Evolutionary conservation across 305 asterid species (phyloP), one percentile per base, ranked within the genome.

Genomic region (Solanum hybrid): DNA sequence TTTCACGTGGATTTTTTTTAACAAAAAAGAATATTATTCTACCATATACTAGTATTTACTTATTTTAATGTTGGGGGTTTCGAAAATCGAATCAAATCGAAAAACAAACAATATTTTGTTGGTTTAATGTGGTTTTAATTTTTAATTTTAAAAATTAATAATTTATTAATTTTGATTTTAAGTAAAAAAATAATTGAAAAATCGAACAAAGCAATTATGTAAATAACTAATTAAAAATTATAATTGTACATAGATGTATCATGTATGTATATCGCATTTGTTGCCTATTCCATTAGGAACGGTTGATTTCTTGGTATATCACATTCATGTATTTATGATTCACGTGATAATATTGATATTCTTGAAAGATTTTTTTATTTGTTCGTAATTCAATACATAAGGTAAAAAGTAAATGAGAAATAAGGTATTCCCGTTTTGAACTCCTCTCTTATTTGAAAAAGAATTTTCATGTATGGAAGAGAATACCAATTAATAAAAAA

Each of bases 391-490:
- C 1, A 68, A 1, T 10, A 4, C 0, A 70, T 70, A 10, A 4
- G 0, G 2, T 70, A 24, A 70, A 10, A n/a, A 24, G 13, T n/a
- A 2, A 70, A 10, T 0, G 0, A 70, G 15, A 70, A 70, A 70
- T 24, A 11, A 0, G 76, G 0, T 70, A 0, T 10, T 4, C 0
- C 7, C 6, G 14, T n/a, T 1, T 24, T n/a, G 15, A 2, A 4
- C 1, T 11, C 12, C 2, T 10, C 15, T 4, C 1, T 24, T 0
- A 68, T 51, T 24, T 70, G 1, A 24, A 70, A 68, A 70, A 24
- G 7, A 10, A 4, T 24, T 5, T 0, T 24, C 6, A 4, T 0
- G 29, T 68, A 9, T 4, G 0, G 13, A 22, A 22, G 14, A n/a
- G 29, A 68, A 24, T 68, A 68, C 5, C 24, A 57, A 57, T 57